These are phyloP conservation scores for Xylaria longipes DNA, from an alignment of 495 filamentous ascomycete species.

Conservation along the genomic window DNA sequence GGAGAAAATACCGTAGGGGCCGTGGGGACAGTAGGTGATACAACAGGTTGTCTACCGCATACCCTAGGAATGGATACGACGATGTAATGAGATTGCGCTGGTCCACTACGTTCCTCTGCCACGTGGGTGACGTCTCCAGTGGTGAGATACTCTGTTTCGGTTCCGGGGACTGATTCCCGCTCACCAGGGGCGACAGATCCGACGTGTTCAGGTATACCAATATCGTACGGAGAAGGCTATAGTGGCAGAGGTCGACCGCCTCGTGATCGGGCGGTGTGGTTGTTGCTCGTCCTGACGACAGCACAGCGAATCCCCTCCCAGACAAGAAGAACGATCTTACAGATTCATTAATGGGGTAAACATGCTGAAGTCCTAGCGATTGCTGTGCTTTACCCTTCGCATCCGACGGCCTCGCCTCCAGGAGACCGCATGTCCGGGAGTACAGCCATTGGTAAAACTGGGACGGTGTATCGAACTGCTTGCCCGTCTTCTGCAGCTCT, in stretches of 20 bases:
- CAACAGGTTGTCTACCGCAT: slow-evolving; percentile 45
- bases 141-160: background rate
- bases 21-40: slow-evolving; percentile 44
- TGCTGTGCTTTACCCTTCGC: slow-evolving; percentile 28
- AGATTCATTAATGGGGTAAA: slow-evolving; percentile 43
- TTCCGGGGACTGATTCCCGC: slow-evolving; percentile 11
- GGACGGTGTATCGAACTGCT: slow-evolving; percentile 42
- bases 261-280: slow-evolving; percentile 26
- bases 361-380: slow-evolving; percentile 42
- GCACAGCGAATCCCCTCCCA: slow-evolving; percentile 42
- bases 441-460: slow-evolving; percentile 47
- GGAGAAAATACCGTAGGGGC: slow-evolving; percentile 44
- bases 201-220: slow-evolving; percentile 47
- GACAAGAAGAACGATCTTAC: slow-evolving; percentile 47
- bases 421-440: slow-evolving; percentile 45
- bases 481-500: slow-evolving; percentile 44
- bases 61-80: slow-evolving; percentile 46
- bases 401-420: slow-evolving; percentile 40
- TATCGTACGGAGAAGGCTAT: slow-evolving; percentile 43
- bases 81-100: slow-evolving; percentile 41
- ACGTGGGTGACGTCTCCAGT: slow-evolving; percentile 7
- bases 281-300: slow-evolving; percentile 25
- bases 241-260: slow-evolving; percentile 43
- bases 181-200: slow-evolving; percentile 43
- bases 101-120: slow-evolving; percentile 27